Evolutionary conservation across 164 flowering plant genomes (phyloP), one percentile per base, ranked within the genome.

Genomic region (Piper betle): DNA sequence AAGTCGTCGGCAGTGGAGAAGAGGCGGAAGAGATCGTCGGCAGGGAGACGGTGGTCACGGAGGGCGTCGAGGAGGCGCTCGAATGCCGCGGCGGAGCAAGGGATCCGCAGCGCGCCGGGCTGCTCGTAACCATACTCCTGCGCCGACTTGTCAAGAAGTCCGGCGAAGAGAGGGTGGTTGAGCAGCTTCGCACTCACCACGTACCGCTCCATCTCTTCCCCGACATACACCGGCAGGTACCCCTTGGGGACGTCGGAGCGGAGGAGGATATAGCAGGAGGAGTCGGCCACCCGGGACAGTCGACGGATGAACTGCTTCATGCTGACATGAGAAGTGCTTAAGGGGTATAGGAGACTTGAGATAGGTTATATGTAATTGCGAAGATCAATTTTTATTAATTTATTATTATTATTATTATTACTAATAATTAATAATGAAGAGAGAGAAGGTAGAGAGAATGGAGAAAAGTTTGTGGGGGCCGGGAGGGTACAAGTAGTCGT

Each of bases 101-200:
- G 95, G 61, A 88, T 88, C 41, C 82, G 77, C n/a, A 91, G 79
- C 18, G 79, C 98, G 15, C 98, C 96, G 54, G 81, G 71, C 74
- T 91, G 98, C 60, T 85, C 95, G 79, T 88, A 91, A 2, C 98
- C 98, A 73, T 91, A 91, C 79, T 88, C 96, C 66, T 85, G 88
- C 1, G 98, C 96, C 53, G 98, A 91, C 64, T 66, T 75, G 56
- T 82, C 74, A 13, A 91, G 78, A 5, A 88, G 77, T 53, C 69
- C 74, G 12, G 78, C 70, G 66, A 91, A 85, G 17, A 88, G 64
- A 19, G 98, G 98, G 62, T 82, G 95, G 72, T 87, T 86, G 64
- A 91, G 67, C 12, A 86, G 63, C 73, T 87, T 86, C 2, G 96
- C 96, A 64, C 80, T 79, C 39, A 91, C 96, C 11, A 85, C 75